Evolutionary conservation across 1,284 basidiomycete species (phyloP), one percentile per base, ranked within the genome.

Genomic region (Ceratobasidium sp.): DNA sequence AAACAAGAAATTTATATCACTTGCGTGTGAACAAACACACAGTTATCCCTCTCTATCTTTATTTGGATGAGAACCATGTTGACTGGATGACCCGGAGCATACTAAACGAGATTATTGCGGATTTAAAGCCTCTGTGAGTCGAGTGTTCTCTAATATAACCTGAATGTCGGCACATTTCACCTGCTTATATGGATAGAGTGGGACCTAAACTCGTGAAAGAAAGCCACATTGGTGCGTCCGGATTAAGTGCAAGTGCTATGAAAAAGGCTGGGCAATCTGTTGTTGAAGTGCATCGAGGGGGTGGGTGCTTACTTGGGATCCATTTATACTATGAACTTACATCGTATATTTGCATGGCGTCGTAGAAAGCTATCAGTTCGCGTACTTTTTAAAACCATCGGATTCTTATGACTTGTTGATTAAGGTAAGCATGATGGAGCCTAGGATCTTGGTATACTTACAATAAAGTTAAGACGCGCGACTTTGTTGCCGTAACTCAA

Each of bases 271-370:
- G 79, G 13, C 71, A 79, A 40, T 75, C 78, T 26, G 78, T 77
- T n/a, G 81, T 81, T 39, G 81, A 81, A 67, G 81, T 81, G 26
- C 72, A 81, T 42, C 80, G 81, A 51, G 81, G 79, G 2, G 55
- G 81, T 81, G 56, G 78, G 78, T 60, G 53, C 55, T 26, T 42
- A 49, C 23, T 6, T 49, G 18, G 18, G 13, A 68, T 20, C 23
- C 13, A 53, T 23, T 18, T 40, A 33, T 26, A 42, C 13, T 61
- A 6, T n/a, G 3, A 12, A 44, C 49, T 46, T 40, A 44, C 2
- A 5, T 28, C 12, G 28, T 55, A 49, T 18, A 15, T 26, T 51
- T 46, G 15, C 2, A 20, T 6, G 49, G 6, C 60, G 40, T 46
- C 18, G 18, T 53, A 80, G 81, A 76, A 15, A 80, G 63, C 26